Conservation (phyloP, 176 grass and related monocot genomes). For the Hordeum marinum region DNA sequence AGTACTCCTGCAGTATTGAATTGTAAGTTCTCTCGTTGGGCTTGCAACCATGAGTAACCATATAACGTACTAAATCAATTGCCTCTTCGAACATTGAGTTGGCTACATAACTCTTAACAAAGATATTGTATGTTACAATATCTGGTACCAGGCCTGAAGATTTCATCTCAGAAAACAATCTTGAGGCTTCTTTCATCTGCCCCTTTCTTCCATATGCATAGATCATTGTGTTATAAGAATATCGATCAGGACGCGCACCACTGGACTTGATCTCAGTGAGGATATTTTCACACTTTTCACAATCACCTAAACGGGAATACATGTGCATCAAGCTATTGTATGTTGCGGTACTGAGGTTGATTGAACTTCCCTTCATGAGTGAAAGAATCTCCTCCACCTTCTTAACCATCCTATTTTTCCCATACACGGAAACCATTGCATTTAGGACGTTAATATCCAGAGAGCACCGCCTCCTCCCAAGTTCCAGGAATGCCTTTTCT, state of each 20-base stretch:
- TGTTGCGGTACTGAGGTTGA: slow-evolving; percentile 62
- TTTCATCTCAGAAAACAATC: slow-evolving; percentile 79
- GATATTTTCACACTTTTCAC: slow-evolving; percentile 75
- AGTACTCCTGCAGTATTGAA: slow-evolving; percentile 65
- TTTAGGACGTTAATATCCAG: slow-evolving; percentile 87
- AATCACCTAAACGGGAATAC: slow-evolving; percentile 76
- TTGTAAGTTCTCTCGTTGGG: slow-evolving; percentile 79
- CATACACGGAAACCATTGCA: slow-evolving; percentile 88
- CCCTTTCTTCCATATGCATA: slow-evolving; percentile 86
- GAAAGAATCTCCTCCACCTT: slow-evolving; percentile 72
- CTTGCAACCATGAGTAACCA: slow-evolving; percentile 67
- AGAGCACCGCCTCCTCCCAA: slow-evolving; percentile 48
- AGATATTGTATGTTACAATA: slow-evolving; percentile 89
- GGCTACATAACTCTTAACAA: slow-evolving; percentile 77
- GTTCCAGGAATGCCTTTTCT: slow-evolving; percentile 68
- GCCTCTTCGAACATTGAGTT: slow-evolving; percentile 80
- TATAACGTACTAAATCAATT: slow-evolving; percentile 67
- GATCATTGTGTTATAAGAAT: slow-evolving; percentile 96
- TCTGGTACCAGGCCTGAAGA: slow-evolving; percentile 64
- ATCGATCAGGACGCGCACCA: slow-evolving; percentile 61
- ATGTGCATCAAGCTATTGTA: slow-evolving; percentile 95
- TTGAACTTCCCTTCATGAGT: slow-evolving; percentile 60
- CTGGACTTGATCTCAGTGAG: slow-evolving; percentile 70
- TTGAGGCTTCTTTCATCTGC: slow-evolving; percentile 72
- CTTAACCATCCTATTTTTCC: slow-evolving; percentile 63